Base-by-base conservation (phyloP, 225 moss, liverwort and hornwort genomes). In the Neckera pumila region DNA sequence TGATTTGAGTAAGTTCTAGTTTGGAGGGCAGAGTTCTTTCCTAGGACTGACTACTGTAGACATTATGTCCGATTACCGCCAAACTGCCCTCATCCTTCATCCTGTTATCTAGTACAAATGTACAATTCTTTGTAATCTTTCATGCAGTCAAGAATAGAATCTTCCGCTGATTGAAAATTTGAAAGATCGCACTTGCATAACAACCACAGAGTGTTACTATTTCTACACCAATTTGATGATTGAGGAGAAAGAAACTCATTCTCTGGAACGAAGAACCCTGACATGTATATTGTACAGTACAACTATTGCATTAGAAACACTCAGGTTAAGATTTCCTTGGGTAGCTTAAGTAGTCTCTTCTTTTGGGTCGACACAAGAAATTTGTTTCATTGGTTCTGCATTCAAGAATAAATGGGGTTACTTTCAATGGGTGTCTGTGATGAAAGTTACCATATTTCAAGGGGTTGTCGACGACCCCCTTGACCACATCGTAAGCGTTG, bases 401-500 rank as follows among this genome's bases (percentile, higher is more conserved):
- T 33, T 40, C 79, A 12, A 59, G 45, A 31, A 62, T 34, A 25
- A n/a, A 28, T 28, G 5, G 36, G 13, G 18, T 7, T 34, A 12
- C 18, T 57, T 79, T 43, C 45, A 17, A 72, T 43, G 43, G 43
- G 45, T 38, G 26, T 23, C 28, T 67, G 43, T 67, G 62, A 51
- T 49, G 45, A 16, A 34, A 36, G 16, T 69, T 89, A 92, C 94
- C 94, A 28, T 86, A 91, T 80, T 88, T 87, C 64, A 79, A 28
- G 62, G 92, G 85, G 75, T 92, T 89, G 86, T 91, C 89, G 11
- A 94, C 69, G 57, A 94, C 81, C 4, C 19, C 14, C 73, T 49
- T 86, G 85, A 93, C 92, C 3, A 90, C 6, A 14, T 36, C 88
- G 4, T 33, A 94, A 31, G 91, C 90, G 57, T 94, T 92, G 74